Evolutionary conservation across 192 early-diverging fungal species (phyloP).

Genomic region (Coemansia sp.): DNA sequence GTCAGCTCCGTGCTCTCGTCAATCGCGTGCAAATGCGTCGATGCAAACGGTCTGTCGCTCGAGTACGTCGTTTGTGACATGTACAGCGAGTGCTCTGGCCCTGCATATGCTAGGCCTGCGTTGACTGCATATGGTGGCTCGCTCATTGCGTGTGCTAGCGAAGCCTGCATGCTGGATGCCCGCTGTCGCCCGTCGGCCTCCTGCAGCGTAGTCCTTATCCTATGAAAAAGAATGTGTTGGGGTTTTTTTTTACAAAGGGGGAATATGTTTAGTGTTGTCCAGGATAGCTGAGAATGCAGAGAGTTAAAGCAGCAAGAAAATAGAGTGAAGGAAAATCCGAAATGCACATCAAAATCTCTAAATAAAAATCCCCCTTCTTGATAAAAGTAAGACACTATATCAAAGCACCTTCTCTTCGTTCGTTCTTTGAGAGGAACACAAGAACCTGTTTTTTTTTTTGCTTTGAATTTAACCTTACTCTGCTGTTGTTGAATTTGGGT

Average conservation of each 20-base stretch:
- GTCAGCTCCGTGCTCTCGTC: conserved; percentile 18
- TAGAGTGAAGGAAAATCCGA: neutral
- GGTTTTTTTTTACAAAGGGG: too few relatives aligned
- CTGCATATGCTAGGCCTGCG: neutral
- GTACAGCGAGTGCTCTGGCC: neutral
- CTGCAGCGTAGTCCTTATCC: conserved; percentile 25
- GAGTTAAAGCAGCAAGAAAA: too few relatives aligned
- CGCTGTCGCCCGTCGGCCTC: conserved; percentile 5
- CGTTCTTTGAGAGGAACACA: neutral
- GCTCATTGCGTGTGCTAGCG: neutral
- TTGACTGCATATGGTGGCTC: neutral
- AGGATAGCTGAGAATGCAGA: too few relatives aligned
- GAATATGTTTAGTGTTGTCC: too few relatives aligned
- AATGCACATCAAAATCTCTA: neutral
- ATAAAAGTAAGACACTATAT: neutral
- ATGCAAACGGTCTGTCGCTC: neutral
- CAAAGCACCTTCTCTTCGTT: neutral
- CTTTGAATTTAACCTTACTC: conserved; percentile 19
- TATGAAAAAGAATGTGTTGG: too few relatives aligned
- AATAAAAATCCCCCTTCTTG: neutral
- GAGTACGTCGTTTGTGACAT: neutral
- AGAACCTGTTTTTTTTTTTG: neutral
- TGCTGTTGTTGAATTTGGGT: conserved; percentile 28
- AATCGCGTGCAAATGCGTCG: conserved; percentile 24
- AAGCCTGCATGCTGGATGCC: neutral